A percentile compares a stretch with the other conserved stretches of the same genome.
These are phyloP conservation scores for Oidiodendron maius DNA, from an alignment of 495 filamentous ascomycete species.

Conservation along the genomic window DNA sequence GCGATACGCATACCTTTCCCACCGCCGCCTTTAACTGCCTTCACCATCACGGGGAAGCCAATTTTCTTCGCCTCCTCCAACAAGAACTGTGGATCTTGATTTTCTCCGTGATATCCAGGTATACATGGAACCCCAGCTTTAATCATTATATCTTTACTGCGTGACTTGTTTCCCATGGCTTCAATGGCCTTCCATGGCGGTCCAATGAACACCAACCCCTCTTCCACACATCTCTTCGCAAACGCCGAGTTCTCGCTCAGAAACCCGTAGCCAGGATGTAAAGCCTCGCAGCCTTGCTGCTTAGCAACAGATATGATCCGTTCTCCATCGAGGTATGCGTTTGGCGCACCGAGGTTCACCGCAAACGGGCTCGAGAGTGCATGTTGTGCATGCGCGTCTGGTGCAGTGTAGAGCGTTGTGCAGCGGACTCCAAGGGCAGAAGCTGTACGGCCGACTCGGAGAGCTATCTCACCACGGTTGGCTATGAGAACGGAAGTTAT, in stretches of 20 bases:
- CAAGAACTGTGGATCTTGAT: constrained; percentile 71
- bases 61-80: constrained; percentile 71
- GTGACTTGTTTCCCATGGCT: constrained; percentile 95
- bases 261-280: constrained; percentile 98
- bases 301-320: constrained; percentile 85
- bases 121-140: constrained; percentile 91
- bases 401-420: constrained; percentile 91
- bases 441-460: constrained; percentile 86
- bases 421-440: constrained; percentile 84
- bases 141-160: constrained; percentile 89
- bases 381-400: constrained; percentile 83
- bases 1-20: constrained; percentile 99
- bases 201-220: constrained; percentile 90
- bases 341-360: constrained; percentile 72
- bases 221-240: constrained; percentile 81
- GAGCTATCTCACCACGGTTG: constrained; percentile 93
- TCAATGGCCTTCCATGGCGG: constrained; percentile 90
- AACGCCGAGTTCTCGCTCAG: constrained; percentile 92
- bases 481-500: constrained; percentile 89
- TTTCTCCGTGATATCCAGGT: constrained; percentile 86
- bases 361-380: constrained; percentile 76
- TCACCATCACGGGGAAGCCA: constrained; percentile 88
- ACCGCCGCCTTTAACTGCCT: constrained; percentile 94
- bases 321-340: constrained; percentile 87
- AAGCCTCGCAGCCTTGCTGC: constrained; percentile 73